Percentiles rank a stretch among this genome's conserved stretches.
phyloP scores from a whole-genome alignment of 2,329 filamentous ascomycete genomes.

The Exophiala bonariae region DNA sequence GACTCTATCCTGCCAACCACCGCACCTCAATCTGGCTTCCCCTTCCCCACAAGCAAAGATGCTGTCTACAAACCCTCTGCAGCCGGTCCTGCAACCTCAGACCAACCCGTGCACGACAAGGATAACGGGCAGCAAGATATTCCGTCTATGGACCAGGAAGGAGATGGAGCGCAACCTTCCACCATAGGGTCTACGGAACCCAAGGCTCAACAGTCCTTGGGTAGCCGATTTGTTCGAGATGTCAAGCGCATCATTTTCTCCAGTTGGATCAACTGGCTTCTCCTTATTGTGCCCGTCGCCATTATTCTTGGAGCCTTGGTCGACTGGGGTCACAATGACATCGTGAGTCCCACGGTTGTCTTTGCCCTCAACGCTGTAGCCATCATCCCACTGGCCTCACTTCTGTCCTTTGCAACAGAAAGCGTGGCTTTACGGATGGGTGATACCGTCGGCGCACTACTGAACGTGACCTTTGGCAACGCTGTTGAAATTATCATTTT shows the following conservation, averaged over 20 bases:
- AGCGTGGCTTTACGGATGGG: constrained; percentile 71
- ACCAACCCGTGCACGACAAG: constrained; percentile 10
- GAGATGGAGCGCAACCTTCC: constrained; percentile 54
- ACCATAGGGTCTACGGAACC: constrained; percentile 41
- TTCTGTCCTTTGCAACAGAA: constrained; percentile 73
- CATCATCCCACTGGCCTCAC: constrained; percentile 71
- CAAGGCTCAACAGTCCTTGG: constrained; percentile 41
- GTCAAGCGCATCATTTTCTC: constrained; percentile 64
- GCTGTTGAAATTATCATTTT: constrained; percentile 80
- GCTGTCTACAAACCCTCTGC: constrained; percentile 24
- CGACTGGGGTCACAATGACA: constrained; percentile 24
- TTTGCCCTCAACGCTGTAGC: constrained; percentile 76
- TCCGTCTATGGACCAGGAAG: constrained; percentile 47
- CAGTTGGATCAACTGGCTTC: constrained; percentile 45
- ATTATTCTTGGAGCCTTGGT: constrained; percentile 39
- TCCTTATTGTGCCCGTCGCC: constrained; percentile 44
- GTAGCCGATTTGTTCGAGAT: constrained; percentile 52
- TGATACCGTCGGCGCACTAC: constrained; percentile 69
- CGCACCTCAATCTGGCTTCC: constrained; percentile 14
- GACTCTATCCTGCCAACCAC: constrained; percentile 18
- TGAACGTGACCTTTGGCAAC: constrained; percentile 78
- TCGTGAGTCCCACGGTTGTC: constrained; percentile 57
- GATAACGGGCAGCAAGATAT: constrained; percentile 32
- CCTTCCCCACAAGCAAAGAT: constrained; percentile 29
- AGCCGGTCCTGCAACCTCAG: constrained; percentile 20